Evolutionary conservation across 306 rosid species (phyloP).

Genomic region (Fagus crenata): DNA sequence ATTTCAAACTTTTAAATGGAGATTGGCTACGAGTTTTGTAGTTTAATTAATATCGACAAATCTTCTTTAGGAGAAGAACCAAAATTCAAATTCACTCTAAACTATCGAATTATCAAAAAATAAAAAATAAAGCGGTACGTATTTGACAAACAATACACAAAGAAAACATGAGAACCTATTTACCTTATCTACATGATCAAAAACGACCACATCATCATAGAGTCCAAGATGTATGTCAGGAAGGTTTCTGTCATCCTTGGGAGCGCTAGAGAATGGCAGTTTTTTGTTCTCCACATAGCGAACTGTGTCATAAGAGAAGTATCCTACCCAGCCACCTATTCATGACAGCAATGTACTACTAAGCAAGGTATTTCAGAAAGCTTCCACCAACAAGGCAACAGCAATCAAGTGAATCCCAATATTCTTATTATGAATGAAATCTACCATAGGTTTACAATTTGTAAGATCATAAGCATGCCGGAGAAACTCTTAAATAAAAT

Average conservation of each 20-base stretch:
- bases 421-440: constrained; percentile 2
- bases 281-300: constrained; percentile 78
- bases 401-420: background rate
- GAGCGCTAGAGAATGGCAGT: constrained; percentile 71
- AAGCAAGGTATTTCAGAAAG: background rate
- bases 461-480: background rate
- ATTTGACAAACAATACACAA: no score
- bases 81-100: no score
- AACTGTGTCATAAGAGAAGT: constrained; percentile 83
- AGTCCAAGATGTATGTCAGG: constrained; percentile 82
- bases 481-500: background rate
- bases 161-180: background rate
- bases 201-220: constrained; percentile 68
- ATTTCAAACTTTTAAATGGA: background rate
- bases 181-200: constrained; percentile 89
- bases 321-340: constrained; percentile 91
- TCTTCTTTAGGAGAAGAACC: no score
- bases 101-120: no score
- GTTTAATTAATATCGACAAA: no score
- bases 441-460: background rate
- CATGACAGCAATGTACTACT: constrained; percentile 16
- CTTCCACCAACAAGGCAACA: background rate
- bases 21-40: background rate
- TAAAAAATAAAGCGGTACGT: no score
- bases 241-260: constrained; percentile 70